A percentile compares a stretch with the other conserved stretches of the same genome.
phyloP scores from a whole-genome alignment of 2,329 filamentous ascomycete genomes.

The Volutella citrinella region DNA sequence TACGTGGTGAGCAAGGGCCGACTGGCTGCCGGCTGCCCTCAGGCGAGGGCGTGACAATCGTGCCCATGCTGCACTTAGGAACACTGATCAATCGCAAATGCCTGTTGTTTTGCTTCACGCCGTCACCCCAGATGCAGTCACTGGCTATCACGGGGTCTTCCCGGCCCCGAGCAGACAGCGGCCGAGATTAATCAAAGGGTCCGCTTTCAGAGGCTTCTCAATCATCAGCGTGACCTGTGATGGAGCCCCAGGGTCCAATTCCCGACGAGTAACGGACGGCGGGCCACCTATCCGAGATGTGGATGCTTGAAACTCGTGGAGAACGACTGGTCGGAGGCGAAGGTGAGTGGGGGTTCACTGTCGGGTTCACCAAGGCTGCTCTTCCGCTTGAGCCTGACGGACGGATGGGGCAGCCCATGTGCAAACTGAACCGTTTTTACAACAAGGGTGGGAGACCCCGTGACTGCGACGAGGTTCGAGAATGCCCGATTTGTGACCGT shows the following conservation, averaged over 20 bases:
- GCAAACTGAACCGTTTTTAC: constrained; percentile 17
- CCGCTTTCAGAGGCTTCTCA: constrained; percentile 10
- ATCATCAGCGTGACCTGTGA: constrained; percentile 21
- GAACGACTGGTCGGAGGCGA: constrained; percentile 14
- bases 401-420: constrained; percentile 8
- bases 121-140: too few species aligned
- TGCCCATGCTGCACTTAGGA: too few species aligned
- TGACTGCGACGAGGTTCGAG: constrained; percentile 22
- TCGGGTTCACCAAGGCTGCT: constrained; percentile 4
- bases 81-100: too few species aligned
- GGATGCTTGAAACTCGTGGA: constrained; percentile 11
- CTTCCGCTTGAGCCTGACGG: constrained; percentile 8
- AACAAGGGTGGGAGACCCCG: constrained; percentile 10
- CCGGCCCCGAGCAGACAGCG: too few species aligned
- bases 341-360: constrained; percentile 6
- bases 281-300: constrained; percentile 22
- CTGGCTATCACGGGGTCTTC: constrained; percentile 18
- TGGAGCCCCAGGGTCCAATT: constrained; percentile 21
- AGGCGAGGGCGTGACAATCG: too few species aligned
- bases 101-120: too few species aligned
- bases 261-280: constrained; percentile 21
- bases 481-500: constrained; percentile 8
- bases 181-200: constrained; percentile 19
- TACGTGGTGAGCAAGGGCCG: too few species aligned
- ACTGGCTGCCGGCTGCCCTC: too few species aligned